These are phyloP conservation scores for Harringtonia aguacate DNA, from an alignment of 2,329 filamentous ascomycete genomes.

Conservation along the genomic window DNA sequence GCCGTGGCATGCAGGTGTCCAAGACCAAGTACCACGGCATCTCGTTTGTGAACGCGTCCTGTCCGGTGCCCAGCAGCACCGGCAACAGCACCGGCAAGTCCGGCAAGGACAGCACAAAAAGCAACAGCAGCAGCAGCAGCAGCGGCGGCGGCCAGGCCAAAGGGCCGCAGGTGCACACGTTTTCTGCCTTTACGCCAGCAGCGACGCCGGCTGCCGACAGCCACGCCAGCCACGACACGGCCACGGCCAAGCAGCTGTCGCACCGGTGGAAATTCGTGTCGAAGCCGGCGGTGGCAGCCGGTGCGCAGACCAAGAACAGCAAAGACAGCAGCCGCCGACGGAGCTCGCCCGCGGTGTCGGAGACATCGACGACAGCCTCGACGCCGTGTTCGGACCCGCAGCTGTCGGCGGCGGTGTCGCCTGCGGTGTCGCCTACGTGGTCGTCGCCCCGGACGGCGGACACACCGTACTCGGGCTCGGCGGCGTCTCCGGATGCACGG, in stretches of 20 bases:
- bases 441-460: too few relatives aligned
- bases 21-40: constrained; percentile 27
- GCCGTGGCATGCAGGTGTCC: constrained; percentile 27
- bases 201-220: background rate
- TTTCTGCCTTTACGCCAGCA: background rate
- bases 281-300: constrained; percentile 5
- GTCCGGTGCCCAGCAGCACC: constrained; percentile 10
- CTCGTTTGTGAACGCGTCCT: constrained; percentile 26
- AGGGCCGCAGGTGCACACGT: too few relatives aligned
- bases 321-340: background rate
- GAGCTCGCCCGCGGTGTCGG: background rate
- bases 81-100: background rate
- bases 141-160: background rate
- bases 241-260: constrained; percentile 6
- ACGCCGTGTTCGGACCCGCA: too few relatives aligned
- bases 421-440: too few relatives aligned
- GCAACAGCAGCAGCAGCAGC: background rate
- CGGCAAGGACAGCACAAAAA: background rate
- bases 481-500: too few relatives aligned
- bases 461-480: too few relatives aligned
- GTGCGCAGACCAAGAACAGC: background rate
- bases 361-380: background rate
- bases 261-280: constrained; percentile 18
- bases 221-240: background rate
- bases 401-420: too few relatives aligned